Evolutionary conservation across 2,329 filamentous ascomycete genomes (phyloP), one percentile per base, ranked within the genome.

Genomic region (Fusarium algeriense): DNA sequence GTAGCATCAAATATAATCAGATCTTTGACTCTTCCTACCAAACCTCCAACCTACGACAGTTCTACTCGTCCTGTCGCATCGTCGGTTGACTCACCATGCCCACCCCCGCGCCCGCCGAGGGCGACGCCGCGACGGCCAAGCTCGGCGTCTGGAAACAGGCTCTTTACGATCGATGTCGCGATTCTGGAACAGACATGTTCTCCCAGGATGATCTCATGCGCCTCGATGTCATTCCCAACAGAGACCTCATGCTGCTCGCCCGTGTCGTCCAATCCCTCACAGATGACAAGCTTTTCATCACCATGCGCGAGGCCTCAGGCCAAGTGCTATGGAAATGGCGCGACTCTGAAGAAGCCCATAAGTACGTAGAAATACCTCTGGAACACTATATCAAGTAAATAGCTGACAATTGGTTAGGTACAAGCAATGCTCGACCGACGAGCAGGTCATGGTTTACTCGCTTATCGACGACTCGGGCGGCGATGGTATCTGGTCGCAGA

Each of bases 401-500:
- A 20, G 26, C 73, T 77, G 58, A 77, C 60, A 43, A 49, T 54
- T 66, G 46, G 38, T 10, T 69, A 90, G 88, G 74, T 90, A 90
- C 80, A 87, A 87, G 71, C 83, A 84, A 66, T 87, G 90, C 69
- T 82, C 84, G 49, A 88, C 89, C 66, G 90, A 95, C 77, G 95
- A 98, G 74, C 88, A 91, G 81, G 89, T 90, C 78, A 87, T 97
- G 78, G 92, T 98, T 30, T 98, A 97, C 86, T 90, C 91, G 72
- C 89, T 93, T 75, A 95, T 99, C 78, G 95, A 98, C 82, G 91
- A 93, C 74, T 91, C 93, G 34, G 93, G 92, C 70, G 88, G 89
- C 71, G 92, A 94, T 76, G 96, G 95, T 67, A 93, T 97, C 77
- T 99, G 96, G 96, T 92, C 92, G 68, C 93, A 94, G 79, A 92